phyloP scores from a whole-genome alignment of 2,329 filamentous ascomycete species.

The Daldinia sp. region DNA sequence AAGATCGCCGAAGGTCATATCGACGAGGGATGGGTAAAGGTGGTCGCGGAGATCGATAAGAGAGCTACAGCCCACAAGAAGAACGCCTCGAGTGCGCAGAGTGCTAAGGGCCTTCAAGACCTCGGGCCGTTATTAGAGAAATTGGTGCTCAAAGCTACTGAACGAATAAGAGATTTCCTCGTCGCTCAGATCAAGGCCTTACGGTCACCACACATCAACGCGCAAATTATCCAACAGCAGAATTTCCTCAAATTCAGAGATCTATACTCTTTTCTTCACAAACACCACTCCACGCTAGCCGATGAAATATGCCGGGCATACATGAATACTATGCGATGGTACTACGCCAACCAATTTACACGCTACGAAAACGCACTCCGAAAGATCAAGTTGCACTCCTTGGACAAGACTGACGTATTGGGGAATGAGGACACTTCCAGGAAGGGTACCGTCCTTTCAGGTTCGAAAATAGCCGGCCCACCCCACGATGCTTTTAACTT shows the following conservation, averaged over 20 bases:
- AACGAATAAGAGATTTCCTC: conserved; percentile 92
- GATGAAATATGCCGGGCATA: conserved; percentile 93
- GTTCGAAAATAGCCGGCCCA: conserved; percentile 59
- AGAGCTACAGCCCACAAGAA: conserved; percentile 76
- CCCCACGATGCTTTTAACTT: conserved; percentile 89
- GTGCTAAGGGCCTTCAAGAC: conserved; percentile 81
- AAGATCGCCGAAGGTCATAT: conserved; percentile 89
- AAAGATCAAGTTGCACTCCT: conserved; percentile 81
- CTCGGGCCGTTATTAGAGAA: conserved; percentile 85
- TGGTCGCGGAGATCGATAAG: conserved; percentile 80
- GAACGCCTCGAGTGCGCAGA: conserved; percentile 66
- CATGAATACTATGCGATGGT: conserved; percentile 99
- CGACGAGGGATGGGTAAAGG: conserved; percentile 87
- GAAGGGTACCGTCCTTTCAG: conserved; percentile 66
- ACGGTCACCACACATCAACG: conserved; percentile 94
- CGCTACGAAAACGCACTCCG: conserved; percentile 85
- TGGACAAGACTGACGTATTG: conserved; percentile 85
- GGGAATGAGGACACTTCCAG: conserved; percentile 78
- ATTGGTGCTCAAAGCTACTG: conserved; percentile 87
- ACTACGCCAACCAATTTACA: conserved; percentile 90
- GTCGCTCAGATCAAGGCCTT: conserved; percentile 94
- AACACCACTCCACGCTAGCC: conserved; percentile 81
- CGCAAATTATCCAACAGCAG: conserved; percentile 95
- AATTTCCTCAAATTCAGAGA: conserved; percentile 90
- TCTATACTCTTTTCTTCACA: conserved; percentile 83